Evolutionary conservation across 164 flowering plant genomes (phyloP).

Genomic region (Macadamia integrifolia): DNA sequence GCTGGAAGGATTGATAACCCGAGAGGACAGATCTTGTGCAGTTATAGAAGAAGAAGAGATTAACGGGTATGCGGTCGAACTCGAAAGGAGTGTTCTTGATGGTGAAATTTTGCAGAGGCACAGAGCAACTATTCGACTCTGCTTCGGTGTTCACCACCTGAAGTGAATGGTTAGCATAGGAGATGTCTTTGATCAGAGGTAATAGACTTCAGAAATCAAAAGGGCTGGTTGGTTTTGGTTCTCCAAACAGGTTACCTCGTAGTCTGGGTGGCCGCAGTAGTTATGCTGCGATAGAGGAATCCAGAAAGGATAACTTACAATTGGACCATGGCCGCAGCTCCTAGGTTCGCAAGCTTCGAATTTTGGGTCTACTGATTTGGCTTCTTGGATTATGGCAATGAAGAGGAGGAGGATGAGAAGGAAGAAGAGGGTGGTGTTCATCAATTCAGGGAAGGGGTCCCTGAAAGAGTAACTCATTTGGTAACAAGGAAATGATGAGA

Average conservation of each 20-base stretch:
- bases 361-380: background rate
- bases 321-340: constrained; percentile 19
- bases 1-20: background rate
- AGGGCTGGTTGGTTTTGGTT: background rate
- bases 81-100: background rate
- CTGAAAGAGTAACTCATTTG: constrained; percentile 16
- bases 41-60: constrained; percentile 7
- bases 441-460: background rate
- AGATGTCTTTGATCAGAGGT: constrained; percentile 5
- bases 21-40: background rate
- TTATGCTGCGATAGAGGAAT: background rate
- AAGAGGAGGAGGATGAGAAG: background rate
- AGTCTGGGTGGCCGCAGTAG: constrained; percentile 18
- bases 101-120: constrained; percentile 1
- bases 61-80: background rate
- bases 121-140: background rate
- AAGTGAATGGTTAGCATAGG: background rate
- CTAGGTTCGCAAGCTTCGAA: constrained; percentile 11
- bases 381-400: background rate
- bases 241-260: constrained; percentile 8
- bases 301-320: constrained; percentile 19
- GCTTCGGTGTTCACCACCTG: background rate
- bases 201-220: background rate
- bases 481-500: background rate
- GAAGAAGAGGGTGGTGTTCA: constrained; percentile 6